phyloP scores from a whole-genome alignment of 768 basidiomycete genomes.

The Mrakia frigida region DNA sequence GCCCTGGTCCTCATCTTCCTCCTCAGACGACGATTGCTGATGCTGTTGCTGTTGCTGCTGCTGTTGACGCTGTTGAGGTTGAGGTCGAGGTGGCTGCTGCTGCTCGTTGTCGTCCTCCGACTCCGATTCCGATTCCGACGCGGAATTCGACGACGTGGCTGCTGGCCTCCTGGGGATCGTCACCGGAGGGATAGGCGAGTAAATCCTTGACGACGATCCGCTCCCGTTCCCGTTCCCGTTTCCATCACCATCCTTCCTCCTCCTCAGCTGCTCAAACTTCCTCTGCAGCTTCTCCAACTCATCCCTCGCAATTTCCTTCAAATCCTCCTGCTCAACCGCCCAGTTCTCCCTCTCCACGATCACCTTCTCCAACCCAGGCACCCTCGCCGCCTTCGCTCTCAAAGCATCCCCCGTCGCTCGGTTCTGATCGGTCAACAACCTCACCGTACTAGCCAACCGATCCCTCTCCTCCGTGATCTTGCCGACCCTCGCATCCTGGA shows the following conservation, averaged over 20 bases:
- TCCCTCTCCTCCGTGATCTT: slow-evolving; percentile 12
- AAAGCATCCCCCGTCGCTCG: not conserved
- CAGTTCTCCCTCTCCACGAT: not conserved
- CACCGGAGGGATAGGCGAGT: not conserved
- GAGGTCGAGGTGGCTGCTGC: not conserved
- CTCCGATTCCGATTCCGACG: not conserved
- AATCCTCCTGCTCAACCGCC: slow-evolving; percentile 2
- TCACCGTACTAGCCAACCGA: not conserved
- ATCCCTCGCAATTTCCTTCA: not conserved
- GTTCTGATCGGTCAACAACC: not conserved
- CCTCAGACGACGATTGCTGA: not conserved
- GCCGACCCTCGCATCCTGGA: not conserved
- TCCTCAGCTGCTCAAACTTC: not conserved
- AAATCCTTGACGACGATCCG: not conserved
- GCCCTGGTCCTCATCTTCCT: not conserved
- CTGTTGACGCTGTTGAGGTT: not conserved
- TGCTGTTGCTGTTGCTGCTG: not conserved
- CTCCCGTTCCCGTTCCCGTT: not conserved
- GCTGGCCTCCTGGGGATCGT: no score
- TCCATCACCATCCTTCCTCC: not conserved
- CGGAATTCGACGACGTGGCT: not conserved
- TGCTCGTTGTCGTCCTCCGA: not conserved
- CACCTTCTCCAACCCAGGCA: not conserved
- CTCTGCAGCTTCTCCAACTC: not conserved
- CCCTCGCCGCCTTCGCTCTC: not conserved